Evolutionary conservation across 2,329 filamentous ascomycete genomes (phyloP), one percentile per base, ranked within the genome.

Genomic region (Colletotrichum ledebouriae): DNA sequence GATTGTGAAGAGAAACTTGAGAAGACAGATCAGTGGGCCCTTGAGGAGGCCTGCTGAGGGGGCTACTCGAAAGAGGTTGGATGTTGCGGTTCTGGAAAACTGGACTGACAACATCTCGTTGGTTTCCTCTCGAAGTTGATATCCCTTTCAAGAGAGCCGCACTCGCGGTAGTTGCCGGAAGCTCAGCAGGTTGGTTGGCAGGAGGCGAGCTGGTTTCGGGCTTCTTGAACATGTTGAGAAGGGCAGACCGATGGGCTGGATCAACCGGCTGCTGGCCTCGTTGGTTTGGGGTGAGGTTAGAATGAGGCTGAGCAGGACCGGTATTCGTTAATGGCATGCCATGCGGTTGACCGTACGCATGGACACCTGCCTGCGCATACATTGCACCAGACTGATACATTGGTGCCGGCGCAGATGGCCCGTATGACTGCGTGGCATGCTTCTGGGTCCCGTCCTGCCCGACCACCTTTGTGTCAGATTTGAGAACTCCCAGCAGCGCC

Each of bases 201-300:
- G 29, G 50, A 29, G 64, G 42, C 25, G 25, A 61, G 58, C 67
- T 34, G 3, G 76, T 66, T 33, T 75, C 75, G 11, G 76, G 71
- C 70, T 82, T 82, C 69, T 86, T 87, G 76, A 89, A 87, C 79
- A 88, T 86, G 22, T 80, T 83, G 13, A 88, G 77, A 20, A 88
- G 76, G 7, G 83, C 79, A 17, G 80, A 83, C 22, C 84, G 83
- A 70, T 88, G 85, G 41, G 62, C 49, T 6, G 66, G 55, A 42
- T 66, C 62, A 22, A 59, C 76, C 74, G 53, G 81, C 79, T 33
- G 79, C 75, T 34, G 73, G 67, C 17, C 73, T 70, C 12, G 65
- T 39, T 46, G 68, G 60, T 56, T 71, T 44, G 20, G 17, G 6
- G 65, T 15, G 22, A 34, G 46, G 20, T 49, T 66, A 13, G 34